Evolutionary conservation across 1,284 basidiomycete species (phyloP).

Genomic region (Irpex rosettiformis): DNA sequence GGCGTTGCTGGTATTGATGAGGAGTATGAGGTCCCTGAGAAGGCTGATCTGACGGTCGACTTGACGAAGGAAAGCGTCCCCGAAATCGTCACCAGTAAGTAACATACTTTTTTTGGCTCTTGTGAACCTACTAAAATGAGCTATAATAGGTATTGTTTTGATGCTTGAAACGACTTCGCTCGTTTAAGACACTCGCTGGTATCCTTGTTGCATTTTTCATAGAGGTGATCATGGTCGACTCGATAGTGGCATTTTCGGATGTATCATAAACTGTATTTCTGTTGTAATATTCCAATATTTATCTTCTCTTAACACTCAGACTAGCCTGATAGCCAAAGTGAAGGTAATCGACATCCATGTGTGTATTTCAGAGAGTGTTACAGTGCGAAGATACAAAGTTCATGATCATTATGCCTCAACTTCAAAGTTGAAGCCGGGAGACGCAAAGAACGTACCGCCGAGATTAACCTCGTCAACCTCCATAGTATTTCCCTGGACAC

Average conservation of each 20-base stretch:
- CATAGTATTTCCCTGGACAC: conserved; percentile 28
- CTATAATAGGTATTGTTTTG: not conserved
- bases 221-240: not conserved
- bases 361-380: too few species aligned
- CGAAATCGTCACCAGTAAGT: conserved; percentile 91
- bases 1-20: conserved; percentile 91
- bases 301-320: not conserved
- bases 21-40: conserved; percentile 79
- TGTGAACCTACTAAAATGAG: not conserved
- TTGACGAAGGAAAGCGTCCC: conserved; percentile 80
- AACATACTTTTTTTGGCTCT: not conserved
- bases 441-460: conserved; percentile 23
- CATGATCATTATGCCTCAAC: not conserved
- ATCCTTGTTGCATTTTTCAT: not conserved
- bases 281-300: not conserved
- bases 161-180: conserved; percentile 1
- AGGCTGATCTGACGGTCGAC: conserved; percentile 84
- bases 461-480: conserved; percentile 32
- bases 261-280: not conserved
- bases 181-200: not conserved
- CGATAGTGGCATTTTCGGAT: not conserved
- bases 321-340: too few species aligned
- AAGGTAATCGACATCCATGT: too few species aligned
- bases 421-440: not conserved
- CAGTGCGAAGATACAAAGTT: too few species aligned